These are phyloP conservation scores for Insectozyma bohioensis DNA, from an alignment of 1,139 yeast species.

Conservation along the genomic window DNA sequence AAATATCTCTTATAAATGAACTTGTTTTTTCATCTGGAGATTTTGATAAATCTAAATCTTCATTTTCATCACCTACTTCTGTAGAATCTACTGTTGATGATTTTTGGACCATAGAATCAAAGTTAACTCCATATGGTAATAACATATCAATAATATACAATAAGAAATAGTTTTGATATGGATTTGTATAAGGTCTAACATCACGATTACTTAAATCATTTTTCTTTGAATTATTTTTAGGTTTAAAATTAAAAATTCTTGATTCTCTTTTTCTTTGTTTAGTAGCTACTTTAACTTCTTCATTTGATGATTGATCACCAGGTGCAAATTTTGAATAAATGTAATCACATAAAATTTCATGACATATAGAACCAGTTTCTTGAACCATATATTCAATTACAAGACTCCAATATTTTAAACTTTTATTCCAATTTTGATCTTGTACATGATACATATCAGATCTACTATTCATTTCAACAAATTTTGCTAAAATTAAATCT, in stretches of 20 bases:
- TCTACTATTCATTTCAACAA: conserved; percentile 23
- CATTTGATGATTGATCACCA: conserved; percentile 1
- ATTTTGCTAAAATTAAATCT: conserved; percentile 32
- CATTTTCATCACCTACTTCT: conserved; percentile 12
- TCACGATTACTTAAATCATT: conserved; percentile 19
- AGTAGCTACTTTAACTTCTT: conserved; percentile 1
- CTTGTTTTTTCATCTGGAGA: conserved; percentile 20
- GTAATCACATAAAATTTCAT: conserved; percentile 37
- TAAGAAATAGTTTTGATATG: conserved; percentile 35
- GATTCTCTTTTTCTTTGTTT: conserved; percentile 24
- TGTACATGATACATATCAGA: conserved; percentile 26
- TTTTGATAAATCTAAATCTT: conserved; percentile 16
- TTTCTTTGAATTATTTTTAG: conserved; percentile 22
- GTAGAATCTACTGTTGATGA: conserved; percentile 8
- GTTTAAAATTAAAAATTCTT: conserved; percentile 28
- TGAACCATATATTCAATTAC: conserved; percentile 33
- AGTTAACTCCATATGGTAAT: conserved; percentile 40
- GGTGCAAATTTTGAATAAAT: conserved; percentile 29
- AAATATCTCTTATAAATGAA: conserved; percentile 30
- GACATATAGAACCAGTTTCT: conserved; percentile 41
- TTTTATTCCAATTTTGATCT: conserved; percentile 35
- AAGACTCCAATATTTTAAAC: conserved; percentile 30
- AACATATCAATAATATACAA: conserved; percentile 32
- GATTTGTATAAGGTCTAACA: conserved; percentile 33
- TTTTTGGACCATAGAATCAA: conserved; percentile 23